phyloP scores from a whole-genome alignment of 2,329 filamentous ascomycete species.

The Thyridium curvatum region DNA sequence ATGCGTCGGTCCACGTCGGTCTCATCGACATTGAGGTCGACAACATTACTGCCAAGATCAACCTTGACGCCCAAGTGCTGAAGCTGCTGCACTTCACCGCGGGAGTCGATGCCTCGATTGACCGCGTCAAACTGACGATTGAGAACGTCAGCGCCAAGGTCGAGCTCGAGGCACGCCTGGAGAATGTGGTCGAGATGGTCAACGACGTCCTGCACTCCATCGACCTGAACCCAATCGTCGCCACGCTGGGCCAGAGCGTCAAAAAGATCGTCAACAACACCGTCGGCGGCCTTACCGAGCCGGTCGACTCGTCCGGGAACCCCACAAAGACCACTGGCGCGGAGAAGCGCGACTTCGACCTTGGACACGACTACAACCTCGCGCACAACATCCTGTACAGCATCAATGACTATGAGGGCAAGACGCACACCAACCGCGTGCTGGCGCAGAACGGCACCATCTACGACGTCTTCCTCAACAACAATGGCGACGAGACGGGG shows the following conservation, averaged over 20 bases:
- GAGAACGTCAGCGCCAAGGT: slow-evolving; percentile 54
- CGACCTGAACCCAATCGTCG: slow-evolving; percentile 54
- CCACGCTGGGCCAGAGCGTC: slow-evolving; percentile 44
- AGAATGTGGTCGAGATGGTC: slow-evolving; percentile 55
- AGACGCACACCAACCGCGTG: slow-evolving; percentile 49
- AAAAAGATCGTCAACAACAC: slow-evolving; percentile 38
- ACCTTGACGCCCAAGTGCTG: slow-evolving; percentile 52
- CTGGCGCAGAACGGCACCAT: slow-evolving; percentile 49
- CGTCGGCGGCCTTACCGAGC: slow-evolving; percentile 16
- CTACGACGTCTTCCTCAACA: slow-evolving; percentile 47
- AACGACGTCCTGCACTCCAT: slow-evolving; percentile 50
- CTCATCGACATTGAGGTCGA: slow-evolving; percentile 53
- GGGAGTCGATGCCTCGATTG: slow-evolving; percentile 52
- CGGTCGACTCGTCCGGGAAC: slow-evolving; percentile 8
- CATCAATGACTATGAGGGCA: slow-evolving; percentile 52
- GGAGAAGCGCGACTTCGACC: slow-evolving; percentile 11
- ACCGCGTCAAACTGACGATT: slow-evolving; percentile 48
- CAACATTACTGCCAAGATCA: slow-evolving; percentile 55
- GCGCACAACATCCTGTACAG: slow-evolving; percentile 54
- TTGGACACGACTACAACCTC: slow-evolving; percentile 35
- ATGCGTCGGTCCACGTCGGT: slow-evolving; percentile 50
- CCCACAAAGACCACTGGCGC: background rate
- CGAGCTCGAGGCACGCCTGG: slow-evolving; percentile 51
- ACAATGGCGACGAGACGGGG: slow-evolving; percentile 39
- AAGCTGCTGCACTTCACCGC: slow-evolving; percentile 54